Evolutionary conservation across 805 yeast genomes (phyloP).

Genomic region (Candida sonorensis): DNA sequence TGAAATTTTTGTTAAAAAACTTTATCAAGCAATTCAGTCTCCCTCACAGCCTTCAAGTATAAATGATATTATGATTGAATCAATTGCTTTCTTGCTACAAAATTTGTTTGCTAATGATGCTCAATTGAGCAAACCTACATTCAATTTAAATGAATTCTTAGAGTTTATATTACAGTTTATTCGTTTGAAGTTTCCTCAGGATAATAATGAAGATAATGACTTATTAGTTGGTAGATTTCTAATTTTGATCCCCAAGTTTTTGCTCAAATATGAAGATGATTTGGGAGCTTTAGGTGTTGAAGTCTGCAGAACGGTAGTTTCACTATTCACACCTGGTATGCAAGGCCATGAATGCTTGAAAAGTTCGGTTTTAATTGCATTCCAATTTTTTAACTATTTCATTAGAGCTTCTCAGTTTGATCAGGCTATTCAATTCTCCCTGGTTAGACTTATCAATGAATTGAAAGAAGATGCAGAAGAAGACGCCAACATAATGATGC

Average conservation of each 20-base stretch:
- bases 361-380: conserved; percentile 39
- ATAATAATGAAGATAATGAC: conserved; percentile 18
- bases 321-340: conserved; percentile 18
- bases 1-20: conserved; percentile 12
- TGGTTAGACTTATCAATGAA: conserved; percentile 32
- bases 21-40: conserved; percentile 6
- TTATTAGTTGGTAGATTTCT: conserved; percentile 44
- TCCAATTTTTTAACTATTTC: conserved; percentile 36
- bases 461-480: conserved; percentile 63
- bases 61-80: no score
- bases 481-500: conserved; percentile 67
- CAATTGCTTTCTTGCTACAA: conserved; percentile 34
- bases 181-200: conserved; percentile 6
- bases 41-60: no score
- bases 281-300: conserved; percentile 18
- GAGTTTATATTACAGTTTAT: conserved; percentile 11
- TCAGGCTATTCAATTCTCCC: conserved; percentile 18
- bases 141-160: conserved; percentile 20
- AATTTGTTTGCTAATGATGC: conserved; percentile 36
- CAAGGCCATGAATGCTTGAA: conserved; percentile 17
- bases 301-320: conserved; percentile 17
- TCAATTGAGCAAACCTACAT: conserved; percentile 11
- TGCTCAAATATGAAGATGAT: conserved; percentile 42
- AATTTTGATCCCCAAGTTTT: conserved; percentile 47
- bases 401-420: conserved; percentile 17